A percentile compares a stretch with the other conserved stretches of the same genome.
Conservation (phyloP, 352 stramenopile genomes). For the Lagenidium giganteum region DNA sequence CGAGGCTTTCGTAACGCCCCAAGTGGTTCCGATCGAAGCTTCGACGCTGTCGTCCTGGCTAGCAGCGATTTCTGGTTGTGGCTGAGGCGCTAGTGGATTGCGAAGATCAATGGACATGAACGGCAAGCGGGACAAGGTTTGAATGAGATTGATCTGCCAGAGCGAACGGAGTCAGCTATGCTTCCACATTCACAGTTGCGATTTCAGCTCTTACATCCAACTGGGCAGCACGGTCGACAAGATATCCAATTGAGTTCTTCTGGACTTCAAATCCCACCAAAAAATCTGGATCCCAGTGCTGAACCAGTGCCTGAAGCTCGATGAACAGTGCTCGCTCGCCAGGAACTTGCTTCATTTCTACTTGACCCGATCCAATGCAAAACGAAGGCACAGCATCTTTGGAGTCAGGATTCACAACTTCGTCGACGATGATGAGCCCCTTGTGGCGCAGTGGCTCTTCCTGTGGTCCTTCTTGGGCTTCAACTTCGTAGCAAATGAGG, state of each 20-base stretch:
- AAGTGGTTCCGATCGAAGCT: constrained; percentile 42
- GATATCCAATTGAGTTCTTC: constrained; percentile 69
- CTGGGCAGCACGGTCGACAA: constrained; percentile 57
- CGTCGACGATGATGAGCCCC: too few relatives aligned
- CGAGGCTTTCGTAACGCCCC: constrained; percentile 64
- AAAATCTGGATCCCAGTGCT: constrained; percentile 85
- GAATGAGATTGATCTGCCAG: constrained; percentile 64
- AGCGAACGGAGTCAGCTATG: neutral
- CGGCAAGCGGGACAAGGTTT: constrained; percentile 58
- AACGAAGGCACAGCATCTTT: too few relatives aligned
- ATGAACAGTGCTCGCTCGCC: constrained; percentile 61
- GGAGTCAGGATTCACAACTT: too few relatives aligned
- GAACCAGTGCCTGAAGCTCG: constrained; percentile 47
- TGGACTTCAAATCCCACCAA: constrained; percentile 87
- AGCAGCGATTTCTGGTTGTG: too few relatives aligned
- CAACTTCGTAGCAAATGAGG: too few relatives aligned
- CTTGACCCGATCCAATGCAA: too few relatives aligned
- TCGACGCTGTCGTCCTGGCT: too few relatives aligned
- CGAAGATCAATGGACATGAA: constrained; percentile 42
- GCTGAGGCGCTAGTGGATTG: constrained; percentile 30
- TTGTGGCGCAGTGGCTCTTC: too few relatives aligned
- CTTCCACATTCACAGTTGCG: too few relatives aligned
- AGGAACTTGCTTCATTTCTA: constrained; percentile 8
- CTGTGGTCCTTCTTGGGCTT: too few relatives aligned
- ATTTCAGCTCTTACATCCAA: constrained; percentile 49